A percentile compares a stretch with the other conserved stretches of the same genome.
Evolutionary conservation across 177 flowering plant genomes (phyloP).

Genomic region (Vitis hybrid): DNA sequence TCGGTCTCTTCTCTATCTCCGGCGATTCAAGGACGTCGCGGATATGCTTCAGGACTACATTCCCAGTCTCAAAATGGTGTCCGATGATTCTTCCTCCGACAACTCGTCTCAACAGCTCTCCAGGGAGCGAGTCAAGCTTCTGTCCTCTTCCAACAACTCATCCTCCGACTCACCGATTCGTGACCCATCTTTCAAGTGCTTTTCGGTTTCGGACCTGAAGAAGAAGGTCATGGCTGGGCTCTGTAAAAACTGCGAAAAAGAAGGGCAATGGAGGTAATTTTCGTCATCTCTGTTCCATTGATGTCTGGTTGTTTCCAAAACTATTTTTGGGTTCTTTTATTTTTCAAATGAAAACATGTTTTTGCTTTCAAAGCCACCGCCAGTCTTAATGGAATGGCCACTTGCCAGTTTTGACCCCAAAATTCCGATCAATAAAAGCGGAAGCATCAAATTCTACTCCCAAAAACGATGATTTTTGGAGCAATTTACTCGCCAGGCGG

Average conservation of each 20-base stretch:
- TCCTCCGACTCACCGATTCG: slow-evolving; percentile 28
- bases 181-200: slow-evolving; percentile 68
- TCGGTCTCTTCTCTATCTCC: slow-evolving; percentile 64
- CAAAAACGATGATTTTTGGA: too few relatives aligned
- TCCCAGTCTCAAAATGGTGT: slow-evolving; percentile 67
- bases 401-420: too few relatives aligned
- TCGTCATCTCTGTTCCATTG: background rate
- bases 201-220: slow-evolving; percentile 92
- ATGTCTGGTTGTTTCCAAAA: background rate
- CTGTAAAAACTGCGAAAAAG: slow-evolving; percentile 64
- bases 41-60: slow-evolving; percentile 94
- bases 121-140: slow-evolving; percentile 70
- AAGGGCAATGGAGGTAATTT: slow-evolving; percentile 83
- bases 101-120: slow-evolving; percentile 51
- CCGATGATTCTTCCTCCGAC: slow-evolving; percentile 51
- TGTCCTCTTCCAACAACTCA: slow-evolving; percentile 38
- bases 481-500: too few relatives aligned
- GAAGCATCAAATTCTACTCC: too few relatives aligned
- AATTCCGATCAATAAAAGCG: too few relatives aligned
- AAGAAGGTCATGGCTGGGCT: slow-evolving; percentile 84
- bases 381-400: too few relatives aligned
- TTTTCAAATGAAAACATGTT: background rate
- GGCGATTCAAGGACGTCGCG: slow-evolving; percentile 85
- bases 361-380: too few relatives aligned
- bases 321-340: background rate